Evolutionary conservation across 2,329 filamentous ascomycete genomes (phyloP), one percentile per base, ranked within the genome.

Genomic region (Xylariaceae sp.): DNA sequence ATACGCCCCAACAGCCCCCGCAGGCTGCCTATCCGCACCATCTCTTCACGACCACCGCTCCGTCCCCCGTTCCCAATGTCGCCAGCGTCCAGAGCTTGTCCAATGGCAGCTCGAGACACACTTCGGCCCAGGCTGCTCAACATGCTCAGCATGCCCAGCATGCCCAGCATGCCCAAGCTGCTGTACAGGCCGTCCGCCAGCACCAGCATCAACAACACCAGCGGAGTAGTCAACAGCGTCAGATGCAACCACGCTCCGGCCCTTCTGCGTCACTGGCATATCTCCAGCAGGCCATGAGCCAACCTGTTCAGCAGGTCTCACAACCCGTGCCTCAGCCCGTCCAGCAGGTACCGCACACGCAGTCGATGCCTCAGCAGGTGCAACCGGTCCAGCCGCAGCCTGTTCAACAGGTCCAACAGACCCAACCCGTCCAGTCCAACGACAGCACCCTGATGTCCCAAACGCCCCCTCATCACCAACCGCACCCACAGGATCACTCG

Each of bases 1-100:
- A 85, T 68, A 70, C 78, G 52, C 73, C 81, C 48, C 81, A 84
- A 67, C 81, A 81, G 64, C 74, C 77, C 23, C 73, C 77, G 16
- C 75, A 77, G 57, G 73, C 73, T 56, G 65, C 75, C 19, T 84
- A 83, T 60, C 70, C 79, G 19, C 81, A 82, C 62, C 80, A 82
- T 61, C 73, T 85, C 58, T 85, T 83, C 71, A 71, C 75, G 65
- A 76, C 73, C 46, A 71, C 79, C 20, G 74, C 75, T 20, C 71
- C 79, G 44, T 81, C 74, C 67, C 79, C 74, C 65, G 77, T 79
- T 21, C 70, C 73, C 56, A 80, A 74, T 62, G 74, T 83, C 51
- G 70, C 76, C 59, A 80, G 77, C 70, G 74, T 81, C 52, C 71
- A 76, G 65, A 80, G 80, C 64, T 72, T 81, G 51, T 74, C 81